Percentiles rank a stretch among this genome's conserved stretches.
Conservation (phyloP, 805 yeast species). For the Metschnikowia picachoensis region DNA sequence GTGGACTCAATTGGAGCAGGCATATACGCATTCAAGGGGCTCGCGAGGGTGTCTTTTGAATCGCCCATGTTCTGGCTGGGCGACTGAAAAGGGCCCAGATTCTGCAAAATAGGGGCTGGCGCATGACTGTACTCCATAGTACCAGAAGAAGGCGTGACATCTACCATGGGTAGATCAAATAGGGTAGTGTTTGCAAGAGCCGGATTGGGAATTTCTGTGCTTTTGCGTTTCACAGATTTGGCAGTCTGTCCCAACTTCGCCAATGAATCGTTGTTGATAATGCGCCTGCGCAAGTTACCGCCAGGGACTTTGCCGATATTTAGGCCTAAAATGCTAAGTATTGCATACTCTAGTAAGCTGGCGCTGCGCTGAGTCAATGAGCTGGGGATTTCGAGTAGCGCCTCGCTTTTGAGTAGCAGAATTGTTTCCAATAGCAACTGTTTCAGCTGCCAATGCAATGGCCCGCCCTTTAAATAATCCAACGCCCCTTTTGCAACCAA, state of each 20-base stretch:
- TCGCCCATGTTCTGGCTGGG: no score
- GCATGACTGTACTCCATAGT: no score
- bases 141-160: no score
- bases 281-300: constrained; percentile 6
- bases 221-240: no score
- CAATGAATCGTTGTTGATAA: constrained; percentile 8
- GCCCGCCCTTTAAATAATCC: constrained; percentile 81
- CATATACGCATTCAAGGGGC: no score
- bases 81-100: no score
- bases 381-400: constrained; percentile 50
- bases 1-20: no score
- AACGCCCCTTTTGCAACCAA: constrained; percentile 71
- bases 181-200: no score
- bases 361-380: constrained; percentile 51
- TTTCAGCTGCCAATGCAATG: constrained; percentile 68
- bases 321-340: constrained; percentile 59
- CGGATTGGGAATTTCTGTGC: no score
- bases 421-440: constrained; percentile 49
- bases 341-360: constrained; percentile 53
- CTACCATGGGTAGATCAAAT: no score
- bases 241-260: background rate
- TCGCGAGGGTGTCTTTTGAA: no score
- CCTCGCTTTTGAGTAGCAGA: constrained; percentile 48
- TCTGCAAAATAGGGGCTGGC: no score
- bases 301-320: constrained; percentile 25